A percentile compares a stretch with the other conserved stretches of the same genome.
These are phyloP conservation scores for Russula olivacea DNA, from an alignment of 768 basidiomycete species.

Conservation along the genomic window DNA sequence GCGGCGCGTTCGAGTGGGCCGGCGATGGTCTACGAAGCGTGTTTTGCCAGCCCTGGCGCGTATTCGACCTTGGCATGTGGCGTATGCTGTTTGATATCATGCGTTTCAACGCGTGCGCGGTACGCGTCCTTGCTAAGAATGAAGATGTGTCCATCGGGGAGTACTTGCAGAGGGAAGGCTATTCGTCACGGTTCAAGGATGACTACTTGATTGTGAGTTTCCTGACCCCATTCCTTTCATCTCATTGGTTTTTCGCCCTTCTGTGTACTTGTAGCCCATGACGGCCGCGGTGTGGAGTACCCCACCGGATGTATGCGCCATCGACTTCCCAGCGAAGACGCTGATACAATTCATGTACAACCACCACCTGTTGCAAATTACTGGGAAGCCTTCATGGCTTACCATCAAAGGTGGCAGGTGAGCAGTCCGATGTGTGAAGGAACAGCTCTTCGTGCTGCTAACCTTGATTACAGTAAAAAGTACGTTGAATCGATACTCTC, in stretches of 20 bases:
- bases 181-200: conserved; percentile 61
- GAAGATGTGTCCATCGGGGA: conserved; percentile 44
- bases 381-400: conserved; percentile 64
- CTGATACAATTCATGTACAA: conserved; percentile 69
- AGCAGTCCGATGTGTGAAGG: conserved; percentile 33
- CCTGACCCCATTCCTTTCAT: neutral
- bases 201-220: conserved; percentile 64
- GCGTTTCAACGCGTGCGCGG: conserved; percentile 59
- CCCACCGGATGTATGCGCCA: conserved; percentile 58
- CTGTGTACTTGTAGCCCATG: conserved; percentile 46
- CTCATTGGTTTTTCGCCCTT: neutral
- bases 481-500: conserved; percentile 62
- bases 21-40: conserved; percentile 55
- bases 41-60: conserved; percentile 59
- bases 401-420: conserved; percentile 71
- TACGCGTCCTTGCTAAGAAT: conserved; percentile 28
- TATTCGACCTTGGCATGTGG: conserved; percentile 64
- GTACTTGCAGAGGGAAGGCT: conserved; percentile 55
- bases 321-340: conserved; percentile 67
- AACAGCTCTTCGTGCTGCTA: neutral
- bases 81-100: conserved; percentile 64
- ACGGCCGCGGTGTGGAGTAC: conserved; percentile 79
- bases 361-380: conserved; percentile 67
- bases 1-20: conserved; percentile 71
- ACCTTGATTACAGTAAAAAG: conserved; percentile 30